phyloP scores from a whole-genome alignment of 1,284 basidiomycete genomes.

The Psilocybe mexicana region DNA sequence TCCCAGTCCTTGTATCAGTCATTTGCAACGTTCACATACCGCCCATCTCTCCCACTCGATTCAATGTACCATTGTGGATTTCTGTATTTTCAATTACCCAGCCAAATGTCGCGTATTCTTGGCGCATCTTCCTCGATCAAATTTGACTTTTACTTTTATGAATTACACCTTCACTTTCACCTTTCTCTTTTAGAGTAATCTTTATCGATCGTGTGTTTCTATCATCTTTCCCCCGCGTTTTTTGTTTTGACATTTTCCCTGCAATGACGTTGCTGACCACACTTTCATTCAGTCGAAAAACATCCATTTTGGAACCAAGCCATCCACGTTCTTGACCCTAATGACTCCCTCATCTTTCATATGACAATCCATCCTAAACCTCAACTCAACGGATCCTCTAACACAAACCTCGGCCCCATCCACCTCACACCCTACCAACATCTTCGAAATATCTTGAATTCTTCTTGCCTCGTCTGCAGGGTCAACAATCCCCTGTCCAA shows the following conservation, averaged over 20 bases:
- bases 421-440: slow-evolving; percentile 39
- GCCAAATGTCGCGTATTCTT: slow-evolving; percentile 10
- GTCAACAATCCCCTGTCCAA: slow-evolving; percentile 57
- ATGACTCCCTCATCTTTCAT: slow-evolving; percentile 39
- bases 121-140: slow-evolving; percentile 1
- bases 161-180: neutral
- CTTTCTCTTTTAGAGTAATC: neutral
- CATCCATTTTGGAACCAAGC: slow-evolving; percentile 65
- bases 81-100: neutral
- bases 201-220: neutral
- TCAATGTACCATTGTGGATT: neutral
- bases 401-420: slow-evolving; percentile 25
- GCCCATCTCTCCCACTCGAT: neutral
- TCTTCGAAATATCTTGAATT: slow-evolving; percentile 38
- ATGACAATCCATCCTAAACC: slow-evolving; percentile 32
- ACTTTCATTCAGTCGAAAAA: slow-evolving; percentile 45
- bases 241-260: neutral
- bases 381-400: slow-evolving; percentile 26
- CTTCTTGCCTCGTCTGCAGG: slow-evolving; percentile 66
- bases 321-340: slow-evolving; percentile 53
- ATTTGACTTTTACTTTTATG: slow-evolving; percentile 1
- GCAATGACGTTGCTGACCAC: slow-evolving; percentile 10
- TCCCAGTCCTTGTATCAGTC: neutral
- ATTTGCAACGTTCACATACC: neutral
- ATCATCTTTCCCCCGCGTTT: neutral